Evolutionary conservation across 345 rosid species (phyloP).

Genomic region (Raphanus raphanistrum): DNA sequence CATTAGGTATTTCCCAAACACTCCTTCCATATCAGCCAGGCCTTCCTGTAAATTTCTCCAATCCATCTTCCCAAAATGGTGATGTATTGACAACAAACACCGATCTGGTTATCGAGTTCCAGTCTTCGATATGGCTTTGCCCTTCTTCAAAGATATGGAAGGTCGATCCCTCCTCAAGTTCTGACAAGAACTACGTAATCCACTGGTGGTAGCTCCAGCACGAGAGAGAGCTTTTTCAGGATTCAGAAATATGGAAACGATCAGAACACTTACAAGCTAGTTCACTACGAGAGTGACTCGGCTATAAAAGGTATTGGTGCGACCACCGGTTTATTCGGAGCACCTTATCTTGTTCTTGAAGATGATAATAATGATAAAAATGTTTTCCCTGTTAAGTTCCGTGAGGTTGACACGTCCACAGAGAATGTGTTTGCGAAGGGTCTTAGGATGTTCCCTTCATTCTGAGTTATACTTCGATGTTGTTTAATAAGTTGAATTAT

Average conservation of each 20-base stretch:
- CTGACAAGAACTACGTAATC: conserved; percentile 12
- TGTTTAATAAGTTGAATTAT: conserved; percentile 3
- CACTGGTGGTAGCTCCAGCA: conserved; percentile 10
- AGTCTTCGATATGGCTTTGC: conserved; percentile 23
- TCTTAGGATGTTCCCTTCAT: conserved; percentile 15
- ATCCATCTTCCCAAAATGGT: not conserved
- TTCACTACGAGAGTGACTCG: not conserved
- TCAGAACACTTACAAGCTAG: conserved; percentile 15
- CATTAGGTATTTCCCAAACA: conserved; percentile 23
- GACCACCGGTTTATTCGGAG: not conserved
- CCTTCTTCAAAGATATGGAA: conserved; percentile 30
- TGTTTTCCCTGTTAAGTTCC: conserved; percentile 26
- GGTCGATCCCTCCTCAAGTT: conserved; percentile 19
- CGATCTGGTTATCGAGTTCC: conserved; percentile 13
- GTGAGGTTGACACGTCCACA: conserved; percentile 20
- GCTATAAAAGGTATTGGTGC: conserved; percentile 15
- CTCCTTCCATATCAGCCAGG: conserved; percentile 14
- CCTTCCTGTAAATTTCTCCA: conserved; percentile 23
- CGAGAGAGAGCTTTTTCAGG: conserved; percentile 11
- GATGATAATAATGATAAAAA: conserved; percentile 20
- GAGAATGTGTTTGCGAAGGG: conserved; percentile 10
- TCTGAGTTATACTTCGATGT: not conserved
- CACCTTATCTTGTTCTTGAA: conserved; percentile 17
- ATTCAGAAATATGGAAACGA: conserved; percentile 27
- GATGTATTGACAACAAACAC: not conserved